A percentile compares a stretch with the other conserved stretches of the same genome.
These are phyloP conservation scores for Rhynchospora breviuscula DNA, from an alignment of 176 grass and related monocot species.

Conservation along the genomic window DNA sequence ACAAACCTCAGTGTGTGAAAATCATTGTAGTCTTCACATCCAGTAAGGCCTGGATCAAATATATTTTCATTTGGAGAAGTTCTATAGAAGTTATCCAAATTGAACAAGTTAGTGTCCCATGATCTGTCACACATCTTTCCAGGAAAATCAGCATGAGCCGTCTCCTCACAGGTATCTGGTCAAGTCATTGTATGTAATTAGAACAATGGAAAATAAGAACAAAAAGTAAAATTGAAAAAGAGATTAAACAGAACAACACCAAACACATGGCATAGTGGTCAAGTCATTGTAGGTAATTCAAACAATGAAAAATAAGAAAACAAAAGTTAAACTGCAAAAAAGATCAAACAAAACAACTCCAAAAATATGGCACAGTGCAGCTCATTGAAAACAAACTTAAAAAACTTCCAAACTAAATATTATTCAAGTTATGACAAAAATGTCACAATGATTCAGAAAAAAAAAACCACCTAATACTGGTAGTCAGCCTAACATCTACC, in stretches of 20 bases:
- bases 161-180: neutral
- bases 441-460: neutral
- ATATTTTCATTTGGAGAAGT: conserved; percentile 6
- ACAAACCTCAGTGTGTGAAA: conserved; percentile 20
- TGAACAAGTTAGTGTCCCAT: conserved; percentile 20
- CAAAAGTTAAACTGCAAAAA: neutral
- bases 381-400: conserved; percentile 1
- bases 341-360: neutral
- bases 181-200: neutral
- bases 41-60: conserved; percentile 10
- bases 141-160: neutral
- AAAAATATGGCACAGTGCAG: neutral
- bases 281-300: neutral
- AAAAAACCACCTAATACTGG: neutral
- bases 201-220: neutral
- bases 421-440: neutral
- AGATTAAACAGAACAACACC: neutral
- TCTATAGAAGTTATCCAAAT: neutral
- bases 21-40: conserved; percentile 12
- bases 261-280: neutral
- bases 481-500: conserved; percentile 8
- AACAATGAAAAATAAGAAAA: neutral
- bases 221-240: neutral
- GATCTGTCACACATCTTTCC: conserved; percentile 2
- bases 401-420: neutral